Evolutionary conservation across 2,329 filamentous ascomycete genomes (phyloP), one percentile per base, ranked within the genome.

Genomic region (Diaporthe velutina): DNA sequence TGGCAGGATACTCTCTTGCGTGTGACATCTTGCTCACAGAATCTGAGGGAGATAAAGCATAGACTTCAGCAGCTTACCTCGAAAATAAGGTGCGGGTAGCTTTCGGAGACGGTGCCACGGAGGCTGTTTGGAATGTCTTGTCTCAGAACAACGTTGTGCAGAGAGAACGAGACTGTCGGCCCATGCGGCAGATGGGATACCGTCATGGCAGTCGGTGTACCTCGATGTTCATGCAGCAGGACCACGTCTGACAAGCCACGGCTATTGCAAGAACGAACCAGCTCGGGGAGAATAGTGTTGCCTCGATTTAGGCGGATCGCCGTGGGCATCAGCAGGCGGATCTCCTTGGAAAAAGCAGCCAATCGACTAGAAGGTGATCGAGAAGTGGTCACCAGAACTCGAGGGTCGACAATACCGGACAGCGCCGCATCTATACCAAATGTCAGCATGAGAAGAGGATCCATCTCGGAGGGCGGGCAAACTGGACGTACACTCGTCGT

Each of bases 51-150:
- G 15, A 9, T 2, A 52, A 35, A 35, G 7, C 45, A 52, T 67
- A 8, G 22, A 15, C 19, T n/a, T 19, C 9, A 33, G 33, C 6
- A 9, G 67, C 73, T 9, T 54, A 75, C 73, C 73, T 99, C 97
- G 80, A 99, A 98, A 77, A 99, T 94, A 3, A 99, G 88, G 81
- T 98, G 96, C 0, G 97, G 97, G 80, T 98, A 99, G 50, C 92
- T 93, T 84, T 99, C 97, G 76, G 92, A 95, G 64, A 82, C 79
- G 9, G 81, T 82, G 64, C 97, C 97, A 74, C 94, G 90, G 12
- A 95, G 91, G 55, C 93, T 91, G 77, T 97, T 95, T 1, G 97
- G 96, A 28, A 99, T 98, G 82, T 99, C 97, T 75, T 96, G 94
- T 58, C 97, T 92, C 68, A 99, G 87, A 13, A 98, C 93, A 4